Evolutionary conservation across 169 alveolate species (phyloP), one percentile per base, ranked within the genome.

Genomic region (Eimeria zaria): DNA sequence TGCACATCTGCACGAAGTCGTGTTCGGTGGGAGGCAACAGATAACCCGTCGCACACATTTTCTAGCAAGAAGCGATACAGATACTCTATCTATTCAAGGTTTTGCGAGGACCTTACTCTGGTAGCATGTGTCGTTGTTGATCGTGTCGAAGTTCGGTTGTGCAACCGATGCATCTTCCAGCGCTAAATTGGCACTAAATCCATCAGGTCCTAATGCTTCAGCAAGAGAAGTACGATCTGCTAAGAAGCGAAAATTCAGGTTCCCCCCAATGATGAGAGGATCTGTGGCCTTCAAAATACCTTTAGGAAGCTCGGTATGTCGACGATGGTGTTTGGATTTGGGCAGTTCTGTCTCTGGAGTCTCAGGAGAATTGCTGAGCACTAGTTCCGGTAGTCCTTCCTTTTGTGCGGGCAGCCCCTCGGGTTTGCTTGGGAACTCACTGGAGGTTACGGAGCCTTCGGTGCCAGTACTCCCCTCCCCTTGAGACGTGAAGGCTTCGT

Each of bases 231-330:
- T 36, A 24, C 83, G 92, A 27, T 97, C 97, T 46, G 92, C 89
- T 71, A 53, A 33, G 69, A 89, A 81, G 41, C 98, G 97, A 18
- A 95, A 76, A 91, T 97, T 97, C 64, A 97, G 89, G 83, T 97
- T 98, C 8, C 98, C 98, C 30, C 97, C 98, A 64, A 97, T 53
- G 27, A 97, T 96, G 16, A 97, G 80, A 8, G 98, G 98, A 36
- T 90, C 96, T 64, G 95, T 94, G 62, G 95, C 97, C 60, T 87
- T 89, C 73, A 96, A 44, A 44, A 96, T 64, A 22, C 95, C 97
- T 85, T 64, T 71, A 12, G 97, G 97, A 11, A 91, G 73, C 83
- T 74, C 84, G 84, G 92, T 91, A 88, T 53, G 62, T 14, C 84
- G 91, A 9, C 83, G 53, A 24, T 44, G 83, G 36, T 18, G 33